phyloP scores from a whole-genome alignment of 768 basidiomycete genomes.

The Leccinum broughii region DNA sequence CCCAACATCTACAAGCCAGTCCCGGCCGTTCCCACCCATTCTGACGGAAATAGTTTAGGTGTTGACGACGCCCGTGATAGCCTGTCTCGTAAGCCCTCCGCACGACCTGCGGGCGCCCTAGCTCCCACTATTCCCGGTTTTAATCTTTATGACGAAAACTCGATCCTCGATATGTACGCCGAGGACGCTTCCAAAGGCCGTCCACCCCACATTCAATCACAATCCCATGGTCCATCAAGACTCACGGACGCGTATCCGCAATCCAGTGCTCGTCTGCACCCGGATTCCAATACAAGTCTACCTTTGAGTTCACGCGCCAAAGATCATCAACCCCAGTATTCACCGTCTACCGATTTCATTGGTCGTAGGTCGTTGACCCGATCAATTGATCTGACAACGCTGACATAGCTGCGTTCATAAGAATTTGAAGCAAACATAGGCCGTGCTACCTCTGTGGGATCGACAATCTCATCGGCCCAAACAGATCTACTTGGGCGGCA shows the following conservation, averaged over 20 bases:
- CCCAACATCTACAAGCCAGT: slow-evolving; percentile 34
- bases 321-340: too few species aligned
- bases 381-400: too few species aligned
- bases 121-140: slow-evolving; percentile 30
- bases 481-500: slow-evolving; percentile 28
- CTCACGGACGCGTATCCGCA: slow-evolving; percentile 19
- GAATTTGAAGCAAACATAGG: slow-evolving; percentile 7
- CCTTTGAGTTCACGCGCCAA: too few species aligned
- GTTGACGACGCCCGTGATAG: slow-evolving; percentile 25
- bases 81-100: slow-evolving; percentile 21
- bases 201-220: slow-evolving; percentile 23
- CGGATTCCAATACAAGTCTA: slow-evolving; percentile 9
- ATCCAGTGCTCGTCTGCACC: slow-evolving; percentile 11
- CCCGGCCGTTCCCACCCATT: slow-evolving; percentile 25
- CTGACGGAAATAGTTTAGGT: slow-evolving; percentile 11
- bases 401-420: too few species aligned
- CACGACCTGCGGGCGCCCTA: slow-evolving; percentile 32
- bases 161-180: slow-evolving; percentile 25
- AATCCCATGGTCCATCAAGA: slow-evolving; percentile 20
- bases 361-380: too few species aligned
- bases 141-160: slow-evolving; percentile 25
- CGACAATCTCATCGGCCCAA: slow-evolving; percentile 29
- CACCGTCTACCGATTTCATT: too few species aligned
- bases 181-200: slow-evolving; percentile 19
- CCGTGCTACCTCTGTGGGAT: slow-evolving; percentile 31